Evolutionary conservation across 2,329 filamentous ascomycete species (phyloP).

Genomic region (Akanthomyces dipterigenus): DNA sequence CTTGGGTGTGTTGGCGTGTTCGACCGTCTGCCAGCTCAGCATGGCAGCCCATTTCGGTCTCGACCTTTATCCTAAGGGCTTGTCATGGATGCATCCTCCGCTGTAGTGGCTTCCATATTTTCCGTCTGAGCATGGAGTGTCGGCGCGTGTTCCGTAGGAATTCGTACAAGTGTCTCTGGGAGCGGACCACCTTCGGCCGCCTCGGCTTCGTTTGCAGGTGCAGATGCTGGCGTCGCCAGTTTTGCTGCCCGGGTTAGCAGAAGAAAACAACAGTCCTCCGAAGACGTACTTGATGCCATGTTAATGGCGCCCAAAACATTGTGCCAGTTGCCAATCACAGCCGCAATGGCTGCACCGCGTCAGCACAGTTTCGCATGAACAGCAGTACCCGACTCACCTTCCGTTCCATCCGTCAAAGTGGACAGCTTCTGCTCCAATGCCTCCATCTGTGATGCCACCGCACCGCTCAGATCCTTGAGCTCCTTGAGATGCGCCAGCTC

Average conservation of each 20-base stretch:
- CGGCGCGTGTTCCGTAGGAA: slow-evolving; percentile 72
- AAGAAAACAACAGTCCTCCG: too few relatives aligned
- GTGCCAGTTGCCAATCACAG: slow-evolving; percentile 83
- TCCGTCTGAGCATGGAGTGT: slow-evolving; percentile 56
- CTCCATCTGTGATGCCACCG: slow-evolving; percentile 76
- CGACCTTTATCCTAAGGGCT: slow-evolving; percentile 8
- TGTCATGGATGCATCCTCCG: slow-evolving; percentile 26
- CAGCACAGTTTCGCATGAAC: slow-evolving; percentile 16
- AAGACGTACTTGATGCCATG: slow-evolving; percentile 69
- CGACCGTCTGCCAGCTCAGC: too few relatives aligned
- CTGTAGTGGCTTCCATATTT: slow-evolving; percentile 37
- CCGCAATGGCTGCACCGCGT: slow-evolving; percentile 61
- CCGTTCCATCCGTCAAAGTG: slow-evolving; percentile 74
- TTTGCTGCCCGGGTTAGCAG: slow-evolving; percentile 46
- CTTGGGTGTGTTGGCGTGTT: background rate
- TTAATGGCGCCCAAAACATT: slow-evolving; percentile 78
- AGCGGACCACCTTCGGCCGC: slow-evolving; percentile 44
- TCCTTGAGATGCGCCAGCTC: slow-evolving; percentile 75
- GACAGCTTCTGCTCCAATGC: slow-evolving; percentile 69
- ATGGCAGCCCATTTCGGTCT: background rate
- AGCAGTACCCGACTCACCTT: slow-evolving; percentile 45
- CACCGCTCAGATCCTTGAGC: slow-evolving; percentile 70
- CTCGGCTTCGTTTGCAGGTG: slow-evolving; percentile 28
- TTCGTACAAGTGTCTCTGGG: slow-evolving; percentile 76
- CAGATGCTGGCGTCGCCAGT: slow-evolving; percentile 53